Evolutionary conservation across 2,329 filamentous ascomycete species (phyloP).

Genomic region (Cytospora mali): DNA sequence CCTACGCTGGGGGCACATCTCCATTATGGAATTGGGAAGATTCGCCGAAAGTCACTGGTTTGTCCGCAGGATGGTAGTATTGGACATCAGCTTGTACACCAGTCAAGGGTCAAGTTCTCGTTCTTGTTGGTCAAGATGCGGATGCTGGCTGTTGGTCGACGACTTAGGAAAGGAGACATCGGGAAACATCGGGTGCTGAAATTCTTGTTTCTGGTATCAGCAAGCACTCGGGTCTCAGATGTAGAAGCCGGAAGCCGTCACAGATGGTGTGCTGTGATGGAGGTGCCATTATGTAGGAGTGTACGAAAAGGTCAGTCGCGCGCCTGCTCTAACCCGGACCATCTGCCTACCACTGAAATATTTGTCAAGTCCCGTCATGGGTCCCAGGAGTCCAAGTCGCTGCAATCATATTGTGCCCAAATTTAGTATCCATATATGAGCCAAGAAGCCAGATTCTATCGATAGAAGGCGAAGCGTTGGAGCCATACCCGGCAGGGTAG

Average conservation of each 20-base stretch:
- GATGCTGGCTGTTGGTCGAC: background rate
- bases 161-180: background rate
- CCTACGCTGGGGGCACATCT: background rate
- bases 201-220: background rate
- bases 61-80: background rate
- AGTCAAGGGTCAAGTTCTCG: background rate
- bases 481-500: too few relatives aligned
- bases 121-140: background rate
- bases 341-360: background rate
- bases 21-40: background rate
- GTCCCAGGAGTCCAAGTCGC: background rate
- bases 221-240: background rate
- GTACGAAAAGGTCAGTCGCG: background rate
- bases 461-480: too few relatives aligned
- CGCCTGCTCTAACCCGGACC: background rate
- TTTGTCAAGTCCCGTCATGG: background rate
- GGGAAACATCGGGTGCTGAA: background rate
- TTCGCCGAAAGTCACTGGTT: background rate
- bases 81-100: background rate
- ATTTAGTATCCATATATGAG: too few relatives aligned
- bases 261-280: background rate
- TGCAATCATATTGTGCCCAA: too few relatives aligned
- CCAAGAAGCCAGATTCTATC: too few relatives aligned
- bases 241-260: background rate
- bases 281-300: background rate